Conservation (phyloP, 352 stramenopile species). For the Globisporangium cystogenes region DNA sequence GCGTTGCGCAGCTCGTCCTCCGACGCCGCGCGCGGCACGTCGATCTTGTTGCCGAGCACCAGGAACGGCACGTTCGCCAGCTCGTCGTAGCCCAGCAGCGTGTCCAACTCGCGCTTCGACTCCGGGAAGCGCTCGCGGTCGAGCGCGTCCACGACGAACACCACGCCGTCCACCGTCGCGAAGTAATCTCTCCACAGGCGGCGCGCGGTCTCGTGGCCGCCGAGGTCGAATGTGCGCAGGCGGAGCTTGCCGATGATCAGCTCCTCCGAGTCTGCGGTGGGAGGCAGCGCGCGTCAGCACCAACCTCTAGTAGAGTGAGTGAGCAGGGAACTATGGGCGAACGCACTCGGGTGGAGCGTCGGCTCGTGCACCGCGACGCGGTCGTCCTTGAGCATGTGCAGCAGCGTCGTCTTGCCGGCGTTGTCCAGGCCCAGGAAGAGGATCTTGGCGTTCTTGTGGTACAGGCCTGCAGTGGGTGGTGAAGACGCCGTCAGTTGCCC, state of each 20-base stretch:
- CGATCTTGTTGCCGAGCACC: slow-evolving; percentile 99
- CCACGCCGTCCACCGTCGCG: slow-evolving; percentile 98
- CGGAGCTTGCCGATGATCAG: slow-evolving; percentile 96
- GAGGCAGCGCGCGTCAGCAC: not conserved
- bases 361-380: slow-evolving; percentile 94
- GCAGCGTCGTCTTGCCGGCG: slow-evolving; percentile 99
- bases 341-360: slow-evolving; percentile 93
- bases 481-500: not conserved
- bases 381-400: slow-evolving; percentile 99
- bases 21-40: slow-evolving; percentile 95
- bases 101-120: slow-evolving; percentile 98
- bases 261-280: slow-evolving; percentile 79
- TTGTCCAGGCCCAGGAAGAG: slow-evolving; percentile 99
- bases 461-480: slow-evolving; percentile 85
- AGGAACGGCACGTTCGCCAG: slow-evolving; percentile 98
- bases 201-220: slow-evolving; percentile 97
- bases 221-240: slow-evolving; percentile 99
- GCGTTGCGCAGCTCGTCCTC: slow-evolving; percentile 97
- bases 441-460: slow-evolving; percentile 99
- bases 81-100: slow-evolving; percentile 96
- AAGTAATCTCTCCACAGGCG: slow-evolving; percentile 99
- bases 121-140: slow-evolving; percentile 98
- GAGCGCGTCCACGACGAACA: slow-evolving; percentile 99
- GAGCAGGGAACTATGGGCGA: too few relatives aligned
- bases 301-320: too few relatives aligned